Conservation (phyloP, 75 land plant genomes). For the Selaginella moellendorffii region DNA sequence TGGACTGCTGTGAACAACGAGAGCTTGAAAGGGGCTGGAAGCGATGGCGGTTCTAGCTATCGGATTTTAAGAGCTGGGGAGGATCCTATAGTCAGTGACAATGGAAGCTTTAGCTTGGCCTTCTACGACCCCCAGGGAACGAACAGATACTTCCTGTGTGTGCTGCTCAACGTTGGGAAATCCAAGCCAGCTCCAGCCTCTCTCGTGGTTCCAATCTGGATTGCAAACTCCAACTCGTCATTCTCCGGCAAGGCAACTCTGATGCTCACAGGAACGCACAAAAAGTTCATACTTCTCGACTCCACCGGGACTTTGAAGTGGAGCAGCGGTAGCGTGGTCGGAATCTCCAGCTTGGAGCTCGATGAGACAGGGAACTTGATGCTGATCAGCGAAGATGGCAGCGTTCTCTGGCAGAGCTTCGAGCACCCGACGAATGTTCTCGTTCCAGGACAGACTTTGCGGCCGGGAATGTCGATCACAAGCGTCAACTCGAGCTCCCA, state of each 20-base stretch:
- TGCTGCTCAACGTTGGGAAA: too few species aligned
- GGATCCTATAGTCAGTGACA: not conserved
- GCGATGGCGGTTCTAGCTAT: not conserved
- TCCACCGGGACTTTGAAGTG: not conserved
- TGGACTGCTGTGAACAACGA: not conserved
- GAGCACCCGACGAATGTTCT: not conserved
- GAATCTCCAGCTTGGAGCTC: not conserved
- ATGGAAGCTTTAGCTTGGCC: not conserved
- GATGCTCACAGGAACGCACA: not conserved
- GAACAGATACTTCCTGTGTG: too few species aligned
- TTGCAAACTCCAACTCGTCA: not conserved
- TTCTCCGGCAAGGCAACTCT: not conserved
- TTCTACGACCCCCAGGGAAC: not conserved
- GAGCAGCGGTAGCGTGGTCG: not conserved
- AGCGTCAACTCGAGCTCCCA: not conserved
- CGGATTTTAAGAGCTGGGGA: not conserved
- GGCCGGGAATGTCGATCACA: not conserved
- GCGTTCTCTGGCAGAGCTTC: constrained; percentile 5
- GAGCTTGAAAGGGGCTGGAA: not conserved
- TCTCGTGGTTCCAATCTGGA: constrained; percentile 4
- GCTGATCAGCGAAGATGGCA: not conserved
- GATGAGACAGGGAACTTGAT: not conserved
- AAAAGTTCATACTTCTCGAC: not conserved
- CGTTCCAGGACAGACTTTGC: not conserved
- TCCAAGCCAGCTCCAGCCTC: too few species aligned